phyloP scores from a whole-genome alignment of 1,284 basidiomycete genomes.

The Irpex sp. region DNA sequence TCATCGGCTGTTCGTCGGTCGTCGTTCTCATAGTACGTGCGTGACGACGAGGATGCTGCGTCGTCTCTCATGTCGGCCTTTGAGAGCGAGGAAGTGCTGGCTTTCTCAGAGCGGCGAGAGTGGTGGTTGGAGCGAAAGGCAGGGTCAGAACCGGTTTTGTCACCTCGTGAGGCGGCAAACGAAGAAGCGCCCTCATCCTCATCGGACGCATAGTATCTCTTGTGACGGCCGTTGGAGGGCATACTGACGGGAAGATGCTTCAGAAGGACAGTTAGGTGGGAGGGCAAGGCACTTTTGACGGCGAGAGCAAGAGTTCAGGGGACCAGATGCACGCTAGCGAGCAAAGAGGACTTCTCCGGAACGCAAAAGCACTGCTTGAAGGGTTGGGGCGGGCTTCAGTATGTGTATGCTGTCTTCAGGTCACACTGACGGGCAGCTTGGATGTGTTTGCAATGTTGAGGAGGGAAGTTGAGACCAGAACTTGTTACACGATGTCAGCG shows the following conservation, averaged over 20 bases:
- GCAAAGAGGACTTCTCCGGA: slow-evolving; percentile 16
- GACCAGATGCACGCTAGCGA: slow-evolving; percentile 14
- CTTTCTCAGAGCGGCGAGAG: slow-evolving; percentile 38
- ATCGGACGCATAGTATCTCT: slow-evolving; percentile 3
- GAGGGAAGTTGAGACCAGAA: not conserved
- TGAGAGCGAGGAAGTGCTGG: slow-evolving; percentile 41
- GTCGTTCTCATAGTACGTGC: slow-evolving; percentile 44
- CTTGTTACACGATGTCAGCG: slow-evolving; percentile 1
- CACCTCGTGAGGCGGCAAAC: slow-evolving; percentile 42
- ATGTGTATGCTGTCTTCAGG: not conserved
- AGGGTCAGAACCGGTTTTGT: slow-evolving; percentile 34
- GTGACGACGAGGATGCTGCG: slow-evolving; percentile 43
- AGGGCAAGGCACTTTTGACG: not conserved
- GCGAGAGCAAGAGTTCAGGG: slow-evolving; percentile 17
- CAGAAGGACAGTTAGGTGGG: not conserved
- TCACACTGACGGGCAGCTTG: not conserved
- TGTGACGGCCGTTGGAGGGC: not conserved
- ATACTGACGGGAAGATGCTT: not conserved
- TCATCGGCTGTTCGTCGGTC: slow-evolving; percentile 52
- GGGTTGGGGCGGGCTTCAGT: not conserved
- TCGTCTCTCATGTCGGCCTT: slow-evolving; percentile 47
- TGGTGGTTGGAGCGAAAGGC: slow-evolving; percentile 45
- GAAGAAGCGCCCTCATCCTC: slow-evolving; percentile 33
- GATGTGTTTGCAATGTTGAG: not conserved
- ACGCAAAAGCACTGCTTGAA: not conserved